These are phyloP conservation scores for Capronia coronata DNA, from an alignment of 2,329 filamentous ascomycete species.

Conservation along the genomic window DNA sequence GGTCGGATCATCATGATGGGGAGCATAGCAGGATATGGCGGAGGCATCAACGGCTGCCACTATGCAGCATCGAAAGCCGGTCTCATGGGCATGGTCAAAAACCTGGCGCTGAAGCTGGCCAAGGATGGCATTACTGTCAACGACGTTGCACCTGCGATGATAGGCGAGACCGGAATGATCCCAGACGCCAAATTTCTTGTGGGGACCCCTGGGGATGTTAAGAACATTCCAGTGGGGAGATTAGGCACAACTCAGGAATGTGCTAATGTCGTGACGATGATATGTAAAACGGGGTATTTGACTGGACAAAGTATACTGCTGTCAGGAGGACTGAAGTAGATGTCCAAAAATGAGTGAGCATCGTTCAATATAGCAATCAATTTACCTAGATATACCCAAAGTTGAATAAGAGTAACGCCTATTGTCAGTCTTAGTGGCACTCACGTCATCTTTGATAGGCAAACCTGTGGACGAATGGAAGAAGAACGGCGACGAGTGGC, in stretches of 20 bases:
- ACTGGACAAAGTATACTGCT: conserved; percentile 52
- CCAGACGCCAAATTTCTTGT: conserved; percentile 47
- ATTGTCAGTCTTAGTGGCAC: no score
- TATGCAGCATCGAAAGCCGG: conserved; percentile 53
- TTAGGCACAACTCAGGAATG: conserved; percentile 55
- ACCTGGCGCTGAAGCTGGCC: conserved; percentile 54
- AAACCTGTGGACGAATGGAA: no score
- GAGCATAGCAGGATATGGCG: conserved; percentile 57
- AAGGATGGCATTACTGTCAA: conserved; percentile 59
- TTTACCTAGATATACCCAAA: no score
- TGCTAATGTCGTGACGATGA: conserved; percentile 56
- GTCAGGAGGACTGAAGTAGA: conserved; percentile 48
- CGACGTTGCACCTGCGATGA: conserved; percentile 64
- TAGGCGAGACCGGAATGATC: conserved; percentile 59
- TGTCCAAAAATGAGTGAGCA: not conserved
- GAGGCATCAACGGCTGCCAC: conserved; percentile 58
- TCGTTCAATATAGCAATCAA: no score
- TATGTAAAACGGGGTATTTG: conserved; percentile 55
- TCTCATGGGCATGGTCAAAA: conserved; percentile 59
- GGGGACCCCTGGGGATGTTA: conserved; percentile 53
- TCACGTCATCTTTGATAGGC: no score
- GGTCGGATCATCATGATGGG: conserved; percentile 60
- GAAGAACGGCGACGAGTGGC: no score
- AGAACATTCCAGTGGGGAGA: conserved; percentile 54
- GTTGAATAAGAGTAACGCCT: no score